A percentile compares a stretch with the other conserved stretches of the same genome.
Conservation (phyloP, 164 flowering plant genomes). For the Chloranthus sessilifolius region DNA sequence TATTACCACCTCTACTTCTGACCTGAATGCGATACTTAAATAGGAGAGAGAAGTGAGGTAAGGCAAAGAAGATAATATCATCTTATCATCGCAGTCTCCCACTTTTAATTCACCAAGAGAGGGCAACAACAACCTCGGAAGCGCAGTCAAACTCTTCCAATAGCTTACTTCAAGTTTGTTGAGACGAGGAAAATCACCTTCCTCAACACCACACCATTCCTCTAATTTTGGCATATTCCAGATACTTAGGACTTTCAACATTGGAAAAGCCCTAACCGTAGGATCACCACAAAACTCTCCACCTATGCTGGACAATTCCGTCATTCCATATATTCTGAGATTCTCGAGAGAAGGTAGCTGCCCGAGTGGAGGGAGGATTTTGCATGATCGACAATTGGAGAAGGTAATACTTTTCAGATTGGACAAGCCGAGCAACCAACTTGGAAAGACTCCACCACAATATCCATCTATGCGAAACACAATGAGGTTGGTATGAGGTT, state of each 20-base stretch:
- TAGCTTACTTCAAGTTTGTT: neutral
- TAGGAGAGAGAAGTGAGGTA: no score
- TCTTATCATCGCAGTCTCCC: no score
- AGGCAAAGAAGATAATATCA: no score
- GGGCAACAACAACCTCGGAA: no score
- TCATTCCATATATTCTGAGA: neutral
- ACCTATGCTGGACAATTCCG: neutral
- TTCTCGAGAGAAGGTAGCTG: neutral
- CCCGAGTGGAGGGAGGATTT: neutral
- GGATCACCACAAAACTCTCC: neutral
- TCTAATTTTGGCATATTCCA: neutral
- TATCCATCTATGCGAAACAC: neutral
- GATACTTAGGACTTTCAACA: neutral
- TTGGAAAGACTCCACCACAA: neutral
- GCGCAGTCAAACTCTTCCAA: neutral
- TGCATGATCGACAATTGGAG: neutral
- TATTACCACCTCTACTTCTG: no score
- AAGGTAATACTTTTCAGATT: no score
- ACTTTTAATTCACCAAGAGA: no score
- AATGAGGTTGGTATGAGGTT: conserved; percentile 5
- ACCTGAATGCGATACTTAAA: no score
- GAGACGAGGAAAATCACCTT: conserved; percentile 1
- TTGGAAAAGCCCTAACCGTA: neutral
- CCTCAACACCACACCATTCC: neutral
- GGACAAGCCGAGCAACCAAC: conserved; percentile 1